phyloP scores from a whole-genome alignment of 106 monocot genomes.

The Phalaenopsis equestris region DNA sequence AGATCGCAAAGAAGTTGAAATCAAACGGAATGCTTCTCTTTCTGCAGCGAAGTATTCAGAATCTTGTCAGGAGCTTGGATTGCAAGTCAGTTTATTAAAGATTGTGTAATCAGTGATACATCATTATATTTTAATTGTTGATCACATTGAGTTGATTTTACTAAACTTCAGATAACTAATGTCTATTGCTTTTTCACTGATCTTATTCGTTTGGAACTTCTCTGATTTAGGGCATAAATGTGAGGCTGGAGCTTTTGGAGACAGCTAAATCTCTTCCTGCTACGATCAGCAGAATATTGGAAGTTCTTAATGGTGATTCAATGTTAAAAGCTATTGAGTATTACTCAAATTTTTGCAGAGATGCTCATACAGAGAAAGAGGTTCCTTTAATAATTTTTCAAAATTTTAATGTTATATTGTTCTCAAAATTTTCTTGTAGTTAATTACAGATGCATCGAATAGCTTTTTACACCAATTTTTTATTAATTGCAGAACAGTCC shows the following conservation, averaged over 20 bases:
- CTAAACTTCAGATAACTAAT: neutral
- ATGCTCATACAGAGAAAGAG: conserved; percentile 88
- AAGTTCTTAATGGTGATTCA: conserved; percentile 53
- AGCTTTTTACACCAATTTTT: conserved; percentile 3
- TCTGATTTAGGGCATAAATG: conserved; percentile 66
- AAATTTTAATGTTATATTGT: neutral
- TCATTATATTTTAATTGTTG: neutral
- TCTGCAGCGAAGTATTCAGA: conserved; percentile 86
- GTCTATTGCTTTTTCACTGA: neutral
- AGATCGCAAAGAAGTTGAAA: conserved; percentile 86
- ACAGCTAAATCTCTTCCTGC: conserved; percentile 81
- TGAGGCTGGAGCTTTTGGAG: conserved; percentile 77
- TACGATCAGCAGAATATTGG: conserved; percentile 62
- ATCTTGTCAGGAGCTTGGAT: conserved; percentile 85
- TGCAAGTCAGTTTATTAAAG: conserved; percentile 41
- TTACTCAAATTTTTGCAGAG: conserved; percentile 82
- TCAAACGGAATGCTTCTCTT: conserved; percentile 78
- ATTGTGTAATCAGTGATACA: neutral
- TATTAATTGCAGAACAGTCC: conserved; percentile 43
- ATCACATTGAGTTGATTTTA: neutral
- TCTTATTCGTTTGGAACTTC: neutral
- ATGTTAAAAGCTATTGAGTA: conserved; percentile 71
- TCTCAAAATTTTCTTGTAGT: neutral
- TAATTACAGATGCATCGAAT: neutral
- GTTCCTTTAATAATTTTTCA: conserved; percentile 15